These are phyloP conservation scores for Leccinellum luteum DNA, from an alignment of 768 basidiomycete species.

Conservation along the genomic window DNA sequence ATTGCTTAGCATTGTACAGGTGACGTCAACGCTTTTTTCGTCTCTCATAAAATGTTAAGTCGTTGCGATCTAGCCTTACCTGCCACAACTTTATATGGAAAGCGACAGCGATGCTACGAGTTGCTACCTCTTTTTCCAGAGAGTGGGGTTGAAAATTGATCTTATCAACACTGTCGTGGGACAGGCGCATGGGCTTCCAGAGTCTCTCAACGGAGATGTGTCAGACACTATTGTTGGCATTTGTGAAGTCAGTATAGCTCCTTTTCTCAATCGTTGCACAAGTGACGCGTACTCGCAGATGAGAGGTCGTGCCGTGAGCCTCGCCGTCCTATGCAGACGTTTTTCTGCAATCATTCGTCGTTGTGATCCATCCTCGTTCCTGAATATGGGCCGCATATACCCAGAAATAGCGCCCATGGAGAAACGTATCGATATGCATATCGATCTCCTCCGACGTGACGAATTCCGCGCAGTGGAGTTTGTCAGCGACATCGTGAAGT, in stretches of 20 bases:
- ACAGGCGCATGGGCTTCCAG: constrained; percentile 79
- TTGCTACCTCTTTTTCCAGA: constrained; percentile 91
- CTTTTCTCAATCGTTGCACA: background rate
- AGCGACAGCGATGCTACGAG: constrained; percentile 85
- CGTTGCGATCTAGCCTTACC: constrained; percentile 61
- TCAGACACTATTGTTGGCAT: constrained; percentile 89
- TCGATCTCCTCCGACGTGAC: constrained; percentile 78
- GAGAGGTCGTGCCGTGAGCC: constrained; percentile 75
- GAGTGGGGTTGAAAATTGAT: constrained; percentile 83
- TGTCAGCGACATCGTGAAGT: constrained; percentile 87
- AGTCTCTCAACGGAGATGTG: constrained; percentile 76
- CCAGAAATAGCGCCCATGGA: constrained; percentile 87
- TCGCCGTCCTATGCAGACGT: constrained; percentile 84
- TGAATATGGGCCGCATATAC: constrained; percentile 79
- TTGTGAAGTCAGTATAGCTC: constrained; percentile 66
- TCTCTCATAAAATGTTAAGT: constrained; percentile 2
- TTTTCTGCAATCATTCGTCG: constrained; percentile 81
- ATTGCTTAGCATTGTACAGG: constrained; percentile 80
- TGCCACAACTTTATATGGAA: constrained; percentile 88
- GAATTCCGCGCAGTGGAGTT: constrained; percentile 95
- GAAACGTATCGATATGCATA: constrained; percentile 88
- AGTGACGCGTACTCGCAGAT: constrained; percentile 46
- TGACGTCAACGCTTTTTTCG: constrained; percentile 23
- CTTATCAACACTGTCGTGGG: constrained; percentile 81
- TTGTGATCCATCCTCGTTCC: constrained; percentile 82